Percentiles rank a stretch among this genome's conserved stretches.
Evolutionary conservation across 345 rosid genomes (phyloP).

Genomic region (Salix suchowensis): DNA sequence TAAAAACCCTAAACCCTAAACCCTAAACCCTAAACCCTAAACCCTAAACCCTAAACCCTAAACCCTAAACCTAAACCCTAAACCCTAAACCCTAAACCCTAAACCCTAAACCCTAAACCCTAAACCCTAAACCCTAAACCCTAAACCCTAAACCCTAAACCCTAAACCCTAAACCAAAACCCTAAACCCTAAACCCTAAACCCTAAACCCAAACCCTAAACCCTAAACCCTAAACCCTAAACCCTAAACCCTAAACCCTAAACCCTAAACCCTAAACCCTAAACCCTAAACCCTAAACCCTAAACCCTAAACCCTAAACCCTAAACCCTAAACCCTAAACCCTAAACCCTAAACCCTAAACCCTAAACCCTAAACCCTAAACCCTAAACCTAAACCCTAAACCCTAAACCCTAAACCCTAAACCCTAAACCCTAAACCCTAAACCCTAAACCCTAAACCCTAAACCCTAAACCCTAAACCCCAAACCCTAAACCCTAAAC

Average conservation of each 20-base stretch:
- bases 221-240: constrained; percentile 3
- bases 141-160: neutral
- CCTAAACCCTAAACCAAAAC: too few relatives aligned
- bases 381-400: constrained; percentile 10
- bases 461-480: neutral
- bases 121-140: neutral
- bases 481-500: constrained; percentile 6
- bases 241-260: constrained; percentile 14
- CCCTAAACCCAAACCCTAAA: neutral
- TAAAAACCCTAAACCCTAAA: neutral
- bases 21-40: neutral
- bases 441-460: constrained; percentile 5
- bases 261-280: constrained; percentile 12
- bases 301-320: constrained; percentile 12
- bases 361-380: constrained; percentile 6
- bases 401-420: constrained; percentile 7
- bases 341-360: constrained; percentile 5
- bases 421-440: too few relatives aligned
- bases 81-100: neutral
- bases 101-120: neutral
- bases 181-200: neutral
- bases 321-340: constrained; percentile 14
- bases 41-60: too few relatives aligned
- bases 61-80: neutral
- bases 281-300: constrained; percentile 13